A percentile compares a stretch with the other conserved stretches of the same genome.
These are phyloP conservation scores for Fusarium sp. DNA, from an alignment of 2,329 filamentous ascomycete genomes.

Conservation along the genomic window DNA sequence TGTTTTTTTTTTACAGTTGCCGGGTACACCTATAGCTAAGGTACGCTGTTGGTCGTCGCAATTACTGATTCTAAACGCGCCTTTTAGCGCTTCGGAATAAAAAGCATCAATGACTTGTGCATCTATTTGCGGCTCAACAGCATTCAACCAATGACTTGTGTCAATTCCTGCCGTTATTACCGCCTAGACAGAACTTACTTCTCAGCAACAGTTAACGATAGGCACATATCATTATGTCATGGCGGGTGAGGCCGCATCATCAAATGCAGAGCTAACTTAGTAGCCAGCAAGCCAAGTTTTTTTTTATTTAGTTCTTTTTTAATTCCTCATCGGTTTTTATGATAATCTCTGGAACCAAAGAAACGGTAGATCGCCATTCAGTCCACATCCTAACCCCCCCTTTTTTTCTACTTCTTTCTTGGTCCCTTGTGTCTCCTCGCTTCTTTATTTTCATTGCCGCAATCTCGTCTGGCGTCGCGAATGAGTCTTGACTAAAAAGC, in stretches of 20 bases:
- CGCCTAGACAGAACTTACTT: conserved; percentile 11
- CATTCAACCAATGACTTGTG: conserved; percentile 15
- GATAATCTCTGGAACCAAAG: not conserved
- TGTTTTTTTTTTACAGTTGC: not conserved
- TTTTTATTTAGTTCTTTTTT: conserved; percentile 7
- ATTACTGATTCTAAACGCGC: not conserved
- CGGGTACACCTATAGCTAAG: not conserved
- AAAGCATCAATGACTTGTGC: conserved; percentile 1
- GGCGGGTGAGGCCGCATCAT: conserved; percentile 34
- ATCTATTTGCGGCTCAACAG: conserved; percentile 34
- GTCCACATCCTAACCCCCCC: conserved; percentile 1
- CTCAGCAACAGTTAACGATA: conserved; percentile 5
- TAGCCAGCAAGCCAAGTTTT: conserved; percentile 9
- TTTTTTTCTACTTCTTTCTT: conserved; percentile 1
- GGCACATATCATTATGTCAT: conserved; percentile 39
- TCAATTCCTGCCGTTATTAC: conserved; percentile 16
- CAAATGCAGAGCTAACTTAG: conserved; percentile 30
- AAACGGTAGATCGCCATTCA: not conserved
- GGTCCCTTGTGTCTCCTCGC: not conserved
- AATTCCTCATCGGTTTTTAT: not conserved
- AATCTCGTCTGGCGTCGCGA: conserved; percentile 23
- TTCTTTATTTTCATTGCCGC: conserved; percentile 15
- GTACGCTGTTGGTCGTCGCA: conserved; percentile 1
- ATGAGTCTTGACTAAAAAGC: conserved; percentile 23
- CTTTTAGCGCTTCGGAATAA: conserved; percentile 20